Conservation (phyloP, 2,329 filamentous ascomycete species). For the Cordyceps cicadae region DNA sequence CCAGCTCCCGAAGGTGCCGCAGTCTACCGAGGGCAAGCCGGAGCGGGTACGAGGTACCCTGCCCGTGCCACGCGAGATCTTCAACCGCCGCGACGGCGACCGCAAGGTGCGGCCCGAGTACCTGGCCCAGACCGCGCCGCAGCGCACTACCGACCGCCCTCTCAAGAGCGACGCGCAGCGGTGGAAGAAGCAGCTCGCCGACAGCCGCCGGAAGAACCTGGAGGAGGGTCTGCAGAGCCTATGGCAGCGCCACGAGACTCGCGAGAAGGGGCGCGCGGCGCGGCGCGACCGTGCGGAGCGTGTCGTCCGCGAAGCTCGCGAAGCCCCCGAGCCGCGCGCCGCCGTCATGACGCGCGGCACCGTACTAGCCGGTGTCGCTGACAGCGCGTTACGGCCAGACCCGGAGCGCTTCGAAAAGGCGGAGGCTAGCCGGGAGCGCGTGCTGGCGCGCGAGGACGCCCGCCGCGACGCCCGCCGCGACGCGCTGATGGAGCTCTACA, state of each 20-base stretch:
- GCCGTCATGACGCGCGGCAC: conserved; percentile 67
- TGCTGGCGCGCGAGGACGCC: conserved; percentile 31
- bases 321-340: conserved; percentile 63
- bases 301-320: conserved; percentile 38
- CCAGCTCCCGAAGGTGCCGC: conserved; percentile 67
- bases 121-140: conserved; percentile 49
- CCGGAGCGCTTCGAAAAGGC: conserved; percentile 51
- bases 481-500: conserved; percentile 78
- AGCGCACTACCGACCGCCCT: conserved; percentile 35
- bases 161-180: conserved; percentile 32
- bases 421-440: conserved; percentile 34
- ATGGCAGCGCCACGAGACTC: conserved; percentile 52
- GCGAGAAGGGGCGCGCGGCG: conserved; percentile 26
- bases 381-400: conserved; percentile 49
- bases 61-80: conserved; percentile 75
- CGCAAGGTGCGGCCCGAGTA: conserved; percentile 57
- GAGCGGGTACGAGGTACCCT: conserved; percentile 64
- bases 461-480: conserved; percentile 57
- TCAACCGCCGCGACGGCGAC: conserved; percentile 47
- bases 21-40: conserved; percentile 48
- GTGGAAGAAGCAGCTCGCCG: conserved; percentile 70
- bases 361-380: conserved; percentile 42
- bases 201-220: conserved; percentile 62
- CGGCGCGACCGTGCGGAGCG: conserved; percentile 40
- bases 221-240: conserved; percentile 62